Base-by-base conservation (phyloP, 2,329 filamentous ascomycete species). In the Dactylellina drechsleri region DNA sequence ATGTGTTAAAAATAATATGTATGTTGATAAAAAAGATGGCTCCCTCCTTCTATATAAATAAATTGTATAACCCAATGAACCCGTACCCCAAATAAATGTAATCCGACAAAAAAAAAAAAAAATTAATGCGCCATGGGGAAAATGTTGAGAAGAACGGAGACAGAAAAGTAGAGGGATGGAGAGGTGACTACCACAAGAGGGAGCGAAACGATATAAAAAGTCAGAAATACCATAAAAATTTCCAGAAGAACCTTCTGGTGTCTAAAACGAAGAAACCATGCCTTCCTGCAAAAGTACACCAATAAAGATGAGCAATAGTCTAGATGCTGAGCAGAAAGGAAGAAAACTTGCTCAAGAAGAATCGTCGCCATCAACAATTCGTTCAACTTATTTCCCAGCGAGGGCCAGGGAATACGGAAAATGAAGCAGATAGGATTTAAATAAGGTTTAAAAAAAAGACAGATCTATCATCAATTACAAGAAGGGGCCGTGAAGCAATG, bases 21-120 rank as follows among this genome's bases (percentile, higher is more conserved):
- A 54, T 56, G 23, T 23, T 23, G 56, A 54, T 41, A 52, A 52
- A 53, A 50, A 66, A 18, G 28, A 73, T 49, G 41, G 61, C 61
- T 64, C 67, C 67, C 61, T 64, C 62, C 43, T 47, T 47, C 68
- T 50, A 47, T 73, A 54, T 72, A 65, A 23, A 23, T 73, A 73
- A 73, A 43, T 41, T 66, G 61, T 66, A 66, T 52, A 40, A 52
- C 54, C 60, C 60, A 60, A 64, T 49, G 53, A 66, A 28, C 50
- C 54, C 60, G 16, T 66, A 66, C 47, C 45, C 54, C 60, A 45
- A 65, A 52, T 28, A 15, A 23, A 53, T 54, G 47, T n/a, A 47
- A 47, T 4, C 13, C 43, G 16, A 47, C 40, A 45, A 53, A 28
- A 15, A 20, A 23, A 45, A 53, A 28, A 15, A 20, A 23, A 28